Base-by-base conservation (phyloP, 2,329 filamentous ascomycete genomes). In the Talaromyces sp. region DNA sequence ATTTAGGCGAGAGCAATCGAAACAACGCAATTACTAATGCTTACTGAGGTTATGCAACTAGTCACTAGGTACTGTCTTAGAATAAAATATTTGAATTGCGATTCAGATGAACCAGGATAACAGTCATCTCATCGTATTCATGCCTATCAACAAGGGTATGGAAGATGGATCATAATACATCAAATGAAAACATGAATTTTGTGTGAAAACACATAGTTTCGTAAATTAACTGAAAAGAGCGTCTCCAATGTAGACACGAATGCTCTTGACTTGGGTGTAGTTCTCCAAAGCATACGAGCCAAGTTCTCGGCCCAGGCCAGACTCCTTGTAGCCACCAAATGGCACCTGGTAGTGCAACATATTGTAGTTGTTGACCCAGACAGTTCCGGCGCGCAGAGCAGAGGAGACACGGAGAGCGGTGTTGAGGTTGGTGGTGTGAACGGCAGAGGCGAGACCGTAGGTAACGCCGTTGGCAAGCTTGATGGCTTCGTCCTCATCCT, bases 381-480 rank as follows among this genome's bases (percentile, higher is more conserved):
- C 83, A 60, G 83, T 85, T 41, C 70, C 91, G 1, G 89, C 88
- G 64, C 85, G 82, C 65, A 93, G 81, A 51, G 80, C 80, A 69
- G 90, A 88, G 56, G 88, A 85, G 2, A 92, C 87, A 41, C 89
- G 83, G 69, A 94, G 84, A 68, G 90, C 90, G 0, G 88, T 92
- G 83, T 90, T 91, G 70, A 92, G 79, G 74, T 91, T 87, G 64
- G 77, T 83, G 31, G 90, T 93, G 85, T 91, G 90, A 21, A 93
- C 80, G 57, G 86, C 89, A 26, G 89, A 88, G 58, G 89, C 90
- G 29, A 94, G 83, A 62, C 89, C 89, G 73, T 91, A 93, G 63
- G 82, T 88, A 68, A 84, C 89, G 74, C 84, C 81, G 80, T 94
- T 93, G 61, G 86, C 89, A 53, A 90, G 77, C 58, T 79, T 77